Evolutionary conservation across 345 rosid genomes (phyloP).

Genomic region (Salix koriyanagi): DNA sequence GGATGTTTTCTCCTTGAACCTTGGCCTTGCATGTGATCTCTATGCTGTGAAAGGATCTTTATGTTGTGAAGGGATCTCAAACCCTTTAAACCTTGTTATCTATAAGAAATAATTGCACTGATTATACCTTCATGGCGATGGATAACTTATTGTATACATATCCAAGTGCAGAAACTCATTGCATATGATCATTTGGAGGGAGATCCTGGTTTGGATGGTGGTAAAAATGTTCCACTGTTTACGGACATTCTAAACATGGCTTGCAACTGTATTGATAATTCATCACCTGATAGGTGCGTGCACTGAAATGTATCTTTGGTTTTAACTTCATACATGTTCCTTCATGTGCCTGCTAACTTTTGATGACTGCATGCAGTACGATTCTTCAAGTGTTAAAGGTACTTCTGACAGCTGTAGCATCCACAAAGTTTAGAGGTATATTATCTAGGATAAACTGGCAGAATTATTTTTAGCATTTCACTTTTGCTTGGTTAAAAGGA

Average conservation of each 20-base stretch:
- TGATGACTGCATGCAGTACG: slow-evolving; percentile 59
- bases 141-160: slow-evolving; percentile 22
- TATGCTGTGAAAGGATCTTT: slow-evolving; percentile 2
- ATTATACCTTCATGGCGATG: slow-evolving; percentile 2
- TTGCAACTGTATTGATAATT: slow-evolving; percentile 85
- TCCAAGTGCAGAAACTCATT: slow-evolving; percentile 72
- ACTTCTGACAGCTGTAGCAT: slow-evolving; percentile 93
- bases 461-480: slow-evolving; percentile 16
- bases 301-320: neutral
- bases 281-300: slow-evolving; percentile 86
- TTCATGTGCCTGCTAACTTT: slow-evolving; percentile 25
- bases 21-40: slow-evolving; percentile 4
- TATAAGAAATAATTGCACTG: neutral
- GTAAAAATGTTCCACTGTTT: slow-evolving; percentile 72
- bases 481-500: neutral
- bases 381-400: slow-evolving; percentile 89
- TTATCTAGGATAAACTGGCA: slow-evolving; percentile 14
- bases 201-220: slow-evolving; percentile 93
- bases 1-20: neutral
- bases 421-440: slow-evolving; percentile 87
- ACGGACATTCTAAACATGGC: slow-evolving; percentile 87
- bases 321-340: slow-evolving; percentile 12
- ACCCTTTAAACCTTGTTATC: neutral
- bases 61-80: neutral
- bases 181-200: slow-evolving; percentile 97